Evolutionary conservation across 2,329 filamentous ascomycete species (phyloP).

Genomic region (Cadophora sp.): DNA sequence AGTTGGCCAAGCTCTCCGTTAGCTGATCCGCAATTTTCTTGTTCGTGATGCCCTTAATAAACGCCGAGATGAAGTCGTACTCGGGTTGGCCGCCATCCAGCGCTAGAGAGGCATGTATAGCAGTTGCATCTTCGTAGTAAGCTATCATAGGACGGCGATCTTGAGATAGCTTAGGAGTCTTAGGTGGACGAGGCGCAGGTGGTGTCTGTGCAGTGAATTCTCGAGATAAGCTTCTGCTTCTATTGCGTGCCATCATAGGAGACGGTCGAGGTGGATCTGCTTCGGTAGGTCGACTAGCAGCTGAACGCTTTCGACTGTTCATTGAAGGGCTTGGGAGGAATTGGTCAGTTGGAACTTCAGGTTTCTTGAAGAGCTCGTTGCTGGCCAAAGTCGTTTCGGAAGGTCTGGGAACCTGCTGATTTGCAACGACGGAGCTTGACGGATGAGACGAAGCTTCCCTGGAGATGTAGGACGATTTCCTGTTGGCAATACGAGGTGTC

Average conservation of each 20-base stretch:
- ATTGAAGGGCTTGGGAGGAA: neutral
- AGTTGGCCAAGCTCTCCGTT: slow-evolving; percentile 26
- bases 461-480: slow-evolving; percentile 5
- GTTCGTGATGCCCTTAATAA: slow-evolving; percentile 33
- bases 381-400: neutral
- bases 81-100: slow-evolving; percentile 23
- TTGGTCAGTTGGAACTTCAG: neutral
- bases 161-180: slow-evolving; percentile 19
- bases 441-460: neutral
- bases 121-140: slow-evolving; percentile 20
- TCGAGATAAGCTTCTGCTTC: neutral
- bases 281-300: slow-evolving; percentile 10
- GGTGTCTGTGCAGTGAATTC: neutral
- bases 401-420: neutral
- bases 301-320: slow-evolving; percentile 13
- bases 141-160: slow-evolving; percentile 16
- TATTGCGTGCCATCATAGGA: slow-evolving; percentile 5
- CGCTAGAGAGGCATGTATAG: neutral
- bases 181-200: neutral
- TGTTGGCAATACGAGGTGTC: neutral
- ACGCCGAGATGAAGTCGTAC: slow-evolving; percentile 32
- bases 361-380: neutral
- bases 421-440: neutral
- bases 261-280: slow-evolving; percentile 1
- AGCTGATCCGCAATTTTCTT: slow-evolving; percentile 27